phyloP scores from a whole-genome alignment of 75 land plant species.

The Selaginella tamariscina region DNA sequence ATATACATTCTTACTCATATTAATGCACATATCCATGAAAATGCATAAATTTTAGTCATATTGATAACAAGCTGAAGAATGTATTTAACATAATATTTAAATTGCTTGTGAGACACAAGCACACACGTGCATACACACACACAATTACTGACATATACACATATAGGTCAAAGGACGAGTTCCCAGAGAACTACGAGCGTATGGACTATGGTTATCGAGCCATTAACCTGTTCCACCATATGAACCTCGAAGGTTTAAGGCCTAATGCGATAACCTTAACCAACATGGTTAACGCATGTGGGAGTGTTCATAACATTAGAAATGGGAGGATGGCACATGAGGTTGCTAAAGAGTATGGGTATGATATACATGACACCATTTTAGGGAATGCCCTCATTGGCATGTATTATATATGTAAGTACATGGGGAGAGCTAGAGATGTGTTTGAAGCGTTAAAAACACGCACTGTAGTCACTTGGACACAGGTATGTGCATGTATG shows the following conservation, averaged over 20 bases:
- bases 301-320: background rate
- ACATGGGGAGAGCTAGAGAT: background rate
- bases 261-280: background rate
- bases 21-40: no score
- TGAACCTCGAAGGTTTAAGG: background rate
- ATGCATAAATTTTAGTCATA: no score
- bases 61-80: no score
- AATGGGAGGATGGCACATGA: background rate
- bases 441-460: background rate
- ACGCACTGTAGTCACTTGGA: background rate
- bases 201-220: background rate
- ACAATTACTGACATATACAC: no score
- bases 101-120: no score
- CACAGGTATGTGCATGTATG: no score
- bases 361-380: background rate
- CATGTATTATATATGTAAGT: background rate
- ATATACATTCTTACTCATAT: no score
- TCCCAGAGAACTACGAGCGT: background rate
- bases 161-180: background rate
- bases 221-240: background rate
- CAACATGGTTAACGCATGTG: background rate
- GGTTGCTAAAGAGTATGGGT: background rate
- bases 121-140: no score
- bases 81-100: no score
- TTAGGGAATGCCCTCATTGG: background rate